A percentile compares a stretch with the other conserved stretches of the same genome.
Conservation (phyloP, 805 yeast genomes). For the Candida manassasensis region DNA sequence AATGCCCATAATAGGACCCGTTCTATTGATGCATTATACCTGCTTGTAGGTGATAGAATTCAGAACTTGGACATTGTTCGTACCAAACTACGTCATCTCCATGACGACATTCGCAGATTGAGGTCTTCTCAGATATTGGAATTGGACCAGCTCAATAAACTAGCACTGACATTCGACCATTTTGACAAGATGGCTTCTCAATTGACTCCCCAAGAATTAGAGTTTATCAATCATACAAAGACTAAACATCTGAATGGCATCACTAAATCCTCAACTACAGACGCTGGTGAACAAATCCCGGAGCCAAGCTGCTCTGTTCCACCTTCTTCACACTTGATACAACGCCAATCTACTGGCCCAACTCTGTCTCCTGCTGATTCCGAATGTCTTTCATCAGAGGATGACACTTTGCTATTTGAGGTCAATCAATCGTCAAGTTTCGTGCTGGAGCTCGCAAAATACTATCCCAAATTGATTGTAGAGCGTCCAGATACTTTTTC, state of each 20-base stretch:
- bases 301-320: too few species aligned
- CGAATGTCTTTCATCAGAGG: too few species aligned
- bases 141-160: background rate
- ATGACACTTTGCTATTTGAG: too few species aligned
- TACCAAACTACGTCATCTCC: background rate
- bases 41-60: background rate
- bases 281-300: too few species aligned
- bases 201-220: conserved; percentile 1
- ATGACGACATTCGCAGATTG: background rate
- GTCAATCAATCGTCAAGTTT: too few species aligned
- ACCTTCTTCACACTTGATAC: too few species aligned
- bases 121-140: background rate
- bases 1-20: background rate
- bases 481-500: background rate
- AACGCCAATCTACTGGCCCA: too few species aligned
- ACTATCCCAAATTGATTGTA: conserved; percentile 2
- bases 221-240: background rate
- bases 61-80: conserved; percentile 1
- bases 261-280: too few species aligned
- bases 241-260: too few species aligned
- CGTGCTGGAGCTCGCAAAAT: background rate
- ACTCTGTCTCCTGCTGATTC: too few species aligned
- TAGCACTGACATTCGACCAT: background rate
- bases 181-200: background rate
- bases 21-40: background rate